A percentile compares a stretch with the other conserved stretches of the same genome.
Evolutionary conservation across 176 grass and related monocot species (phyloP).

Genomic region (Panicum miliaceum): DNA sequence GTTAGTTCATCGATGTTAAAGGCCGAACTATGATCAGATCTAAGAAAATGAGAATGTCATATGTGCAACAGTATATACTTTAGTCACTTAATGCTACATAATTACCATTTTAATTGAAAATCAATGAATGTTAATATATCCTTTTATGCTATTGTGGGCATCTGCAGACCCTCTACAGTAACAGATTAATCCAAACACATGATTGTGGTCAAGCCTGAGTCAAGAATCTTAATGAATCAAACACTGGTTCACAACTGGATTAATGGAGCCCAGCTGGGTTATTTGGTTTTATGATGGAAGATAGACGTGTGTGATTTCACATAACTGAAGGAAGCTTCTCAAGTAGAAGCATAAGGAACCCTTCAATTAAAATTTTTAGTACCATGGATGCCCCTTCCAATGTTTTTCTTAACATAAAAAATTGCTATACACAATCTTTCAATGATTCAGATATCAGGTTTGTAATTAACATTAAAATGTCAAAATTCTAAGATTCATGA

Average conservation of each 20-base stretch:
- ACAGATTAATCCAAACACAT: not conserved
- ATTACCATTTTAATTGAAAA: not conserved
- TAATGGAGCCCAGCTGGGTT: not conserved
- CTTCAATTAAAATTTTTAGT: not conserved
- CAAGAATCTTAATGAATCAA: not conserved
- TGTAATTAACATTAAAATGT: constrained; percentile 23
- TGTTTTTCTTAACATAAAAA: constrained; percentile 2
- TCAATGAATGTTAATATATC: constrained; percentile 1
- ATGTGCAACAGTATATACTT: not conserved
- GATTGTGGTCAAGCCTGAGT: not conserved
- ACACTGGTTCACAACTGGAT: not conserved
- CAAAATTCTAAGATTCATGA: constrained; percentile 10
- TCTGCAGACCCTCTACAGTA: not conserved
- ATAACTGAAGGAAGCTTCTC: not conserved
- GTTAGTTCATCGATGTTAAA: constrained; percentile 24
- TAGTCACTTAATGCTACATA: not conserved
- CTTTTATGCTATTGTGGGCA: not conserved
- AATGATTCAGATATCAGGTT: constrained; percentile 14
- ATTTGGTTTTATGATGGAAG: not conserved
- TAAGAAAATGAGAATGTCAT: constrained; percentile 2
- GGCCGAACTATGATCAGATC: not conserved
- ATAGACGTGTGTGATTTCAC: not conserved
- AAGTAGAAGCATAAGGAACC: not conserved
- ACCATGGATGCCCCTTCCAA: not conserved
- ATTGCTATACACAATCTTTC: not conserved